Evolutionary conservation across 768 basidiomycete genomes (phyloP).

Genomic region (Pisolithus tinctorius): DNA sequence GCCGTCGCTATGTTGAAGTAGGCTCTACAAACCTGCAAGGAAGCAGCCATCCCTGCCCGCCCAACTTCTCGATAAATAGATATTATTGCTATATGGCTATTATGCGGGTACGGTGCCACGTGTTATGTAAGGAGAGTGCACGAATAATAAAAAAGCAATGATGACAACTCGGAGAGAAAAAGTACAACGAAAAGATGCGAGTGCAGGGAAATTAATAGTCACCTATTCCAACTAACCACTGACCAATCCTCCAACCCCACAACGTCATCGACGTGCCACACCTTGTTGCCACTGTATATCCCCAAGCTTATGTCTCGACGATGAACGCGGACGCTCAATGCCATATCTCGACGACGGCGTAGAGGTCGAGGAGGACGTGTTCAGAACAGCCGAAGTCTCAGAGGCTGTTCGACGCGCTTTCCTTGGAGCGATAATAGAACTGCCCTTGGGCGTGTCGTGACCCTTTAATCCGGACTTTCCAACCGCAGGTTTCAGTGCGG

Average conservation of each 20-base stretch:
- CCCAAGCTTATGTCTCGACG: constrained; percentile 47
- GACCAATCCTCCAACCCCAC: background rate
- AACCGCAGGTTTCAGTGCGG: constrained; percentile 54
- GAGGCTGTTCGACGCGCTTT: constrained; percentile 63
- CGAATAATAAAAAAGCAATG: constrained; percentile 8
- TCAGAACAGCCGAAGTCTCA: constrained; percentile 44
- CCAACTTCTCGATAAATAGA: constrained; percentile 6
- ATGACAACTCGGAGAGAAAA: constrained; percentile 14
- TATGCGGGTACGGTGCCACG: constrained; percentile 13
- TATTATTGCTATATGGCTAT: constrained; percentile 16
- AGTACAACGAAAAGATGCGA: background rate
- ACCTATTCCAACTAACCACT: constrained; percentile 4
- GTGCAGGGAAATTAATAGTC: background rate
- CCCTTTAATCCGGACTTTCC: constrained; percentile 26
- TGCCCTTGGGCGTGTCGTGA: constrained; percentile 32
- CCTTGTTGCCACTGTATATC: constrained; percentile 55
- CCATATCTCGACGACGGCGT: constrained; percentile 20
- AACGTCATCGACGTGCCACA: constrained; percentile 16
- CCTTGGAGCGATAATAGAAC: constrained; percentile 50
- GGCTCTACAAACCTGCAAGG: no score
- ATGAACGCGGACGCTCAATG: constrained; percentile 30
- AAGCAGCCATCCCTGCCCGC: background rate
- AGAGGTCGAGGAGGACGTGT: constrained; percentile 12
- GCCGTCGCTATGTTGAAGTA: background rate
- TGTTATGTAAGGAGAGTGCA: constrained; percentile 24